These are phyloP conservation scores for Ascoidea asiatica DNA, from an alignment of 805 yeast species.

Conservation along the genomic window DNA sequence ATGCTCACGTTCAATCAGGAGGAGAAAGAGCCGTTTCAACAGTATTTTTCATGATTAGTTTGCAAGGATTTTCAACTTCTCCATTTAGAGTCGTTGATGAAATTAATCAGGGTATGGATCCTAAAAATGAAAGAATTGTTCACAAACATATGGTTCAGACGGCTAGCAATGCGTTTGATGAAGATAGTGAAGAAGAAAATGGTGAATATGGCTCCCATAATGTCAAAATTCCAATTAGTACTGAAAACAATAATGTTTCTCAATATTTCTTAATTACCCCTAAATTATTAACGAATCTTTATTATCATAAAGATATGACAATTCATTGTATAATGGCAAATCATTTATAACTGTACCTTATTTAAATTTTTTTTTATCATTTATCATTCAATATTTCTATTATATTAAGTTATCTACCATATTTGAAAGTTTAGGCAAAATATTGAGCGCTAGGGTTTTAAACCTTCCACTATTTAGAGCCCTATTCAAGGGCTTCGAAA, in stretches of 20 bases:
- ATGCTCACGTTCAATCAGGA: constrained; percentile 88
- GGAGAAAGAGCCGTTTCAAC: constrained; percentile 97
- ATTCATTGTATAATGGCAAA: constrained; percentile 70
- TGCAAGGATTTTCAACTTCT: constrained; percentile 77
- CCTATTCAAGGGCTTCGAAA: no score
- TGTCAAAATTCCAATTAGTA: no score
- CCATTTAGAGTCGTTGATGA: constrained; percentile 96
- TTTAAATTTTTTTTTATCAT: no score
- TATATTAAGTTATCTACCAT: no score
- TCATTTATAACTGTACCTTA: no score
- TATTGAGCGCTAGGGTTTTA: no score
- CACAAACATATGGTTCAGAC: constrained; percentile 76
- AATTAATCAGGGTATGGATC: constrained; percentile 98
- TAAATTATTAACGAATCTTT: constrained; percentile 64
- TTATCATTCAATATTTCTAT: no score
- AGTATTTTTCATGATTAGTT: constrained; percentile 75
- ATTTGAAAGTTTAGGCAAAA: no score
- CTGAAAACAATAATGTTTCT: constrained; percentile 33
- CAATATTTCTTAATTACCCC: constrained; percentile 94
- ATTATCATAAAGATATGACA: constrained; percentile 68
- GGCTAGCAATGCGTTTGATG: constrained; percentile 38
- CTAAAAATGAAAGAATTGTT: constrained; percentile 76
- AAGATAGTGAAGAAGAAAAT: constrained; percentile 3
- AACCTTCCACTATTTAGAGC: no score
- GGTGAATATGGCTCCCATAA: constrained; percentile 10